Base-by-base conservation (phyloP, 306 rosid genomes). In the Medicago truncatula region DNA sequence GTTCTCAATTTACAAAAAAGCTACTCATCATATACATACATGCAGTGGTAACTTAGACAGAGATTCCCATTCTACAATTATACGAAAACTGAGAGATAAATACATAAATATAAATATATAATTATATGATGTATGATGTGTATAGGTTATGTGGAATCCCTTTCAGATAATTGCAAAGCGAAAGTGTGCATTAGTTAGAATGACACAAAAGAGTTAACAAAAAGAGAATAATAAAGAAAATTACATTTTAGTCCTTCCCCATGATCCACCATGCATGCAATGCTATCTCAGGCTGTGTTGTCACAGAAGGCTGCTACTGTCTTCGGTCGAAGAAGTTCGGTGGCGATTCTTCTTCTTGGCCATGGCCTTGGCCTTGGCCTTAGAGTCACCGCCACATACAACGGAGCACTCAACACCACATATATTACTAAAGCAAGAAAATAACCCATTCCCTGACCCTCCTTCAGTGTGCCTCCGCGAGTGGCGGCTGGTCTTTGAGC, bases 391-490 rank as follows among this genome's bases (percentile, higher is more conserved):
- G 6, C 97, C 94, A 73, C 94, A 94, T 0, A 90, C 94, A 5
- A 93, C 82, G 70, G 93, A 79, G 80, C 96, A 93, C 61, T 91
- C 85, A 16, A 82, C 61, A 0, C 97, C 97, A 4, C 96, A 93
- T 2, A 93, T 91, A 34, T 79, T 93, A 59, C 98, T 88, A 36
- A 93, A 93, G 81, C 98, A 91, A 1, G 97, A 94, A 68, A 94
- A 94, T 36, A 94, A 73, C 13, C 82, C 82, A 39, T 18, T n/a
- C 0, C 97, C 96, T 0, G 80, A 78, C 9, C 82, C 83, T 13
- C 87, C 89, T 0, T 89, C 92, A 0, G 87, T 85, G 59, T 85
- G 83, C 71, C 92, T 85, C 68, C 87, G 81, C 0, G 31, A 1
- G 20, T 81, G 94, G 25, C 72, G 67, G 77, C 20, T 58, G 17